Conservation (phyloP, 2,329 filamentous ascomycete genomes). For the Teratosphaeria zuluensis region DNA sequence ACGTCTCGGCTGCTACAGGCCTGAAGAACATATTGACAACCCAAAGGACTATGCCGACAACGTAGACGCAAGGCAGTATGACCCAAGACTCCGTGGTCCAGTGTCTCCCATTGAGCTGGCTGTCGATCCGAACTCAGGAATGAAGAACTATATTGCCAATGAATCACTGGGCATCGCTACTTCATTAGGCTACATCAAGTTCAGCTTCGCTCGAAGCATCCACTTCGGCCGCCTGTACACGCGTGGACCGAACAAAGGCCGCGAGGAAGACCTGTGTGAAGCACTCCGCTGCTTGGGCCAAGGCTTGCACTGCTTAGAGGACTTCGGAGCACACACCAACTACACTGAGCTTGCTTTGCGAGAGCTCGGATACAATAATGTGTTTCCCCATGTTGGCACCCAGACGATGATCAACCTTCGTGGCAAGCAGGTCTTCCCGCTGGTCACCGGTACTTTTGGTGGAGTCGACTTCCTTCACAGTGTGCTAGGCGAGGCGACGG, state of each 20-base stretch:
- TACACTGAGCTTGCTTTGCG: conserved; percentile 44
- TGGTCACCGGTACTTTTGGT: conserved; percentile 47
- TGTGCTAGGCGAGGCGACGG: conserved; percentile 40
- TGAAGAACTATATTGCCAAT: conserved; percentile 99
- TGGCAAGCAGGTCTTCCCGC: conserved; percentile 40
- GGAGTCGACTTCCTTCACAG: conserved; percentile 39
- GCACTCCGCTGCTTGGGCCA: conserved; percentile 43
- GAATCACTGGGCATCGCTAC: conserved; percentile 82
- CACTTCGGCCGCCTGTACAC: conserved; percentile 41
- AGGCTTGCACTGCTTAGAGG: conserved; percentile 44
- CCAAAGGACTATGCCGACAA: conserved; percentile 65
- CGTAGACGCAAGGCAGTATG: conserved; percentile 71
- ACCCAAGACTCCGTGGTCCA: conserved; percentile 70
- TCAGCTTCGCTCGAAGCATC: conserved; percentile 38
- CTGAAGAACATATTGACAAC: conserved; percentile 47
- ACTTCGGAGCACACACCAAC: conserved; percentile 47
- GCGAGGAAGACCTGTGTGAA: conserved; percentile 39
- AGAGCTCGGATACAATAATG: conserved; percentile 41
- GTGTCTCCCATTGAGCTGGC: conserved; percentile 44
- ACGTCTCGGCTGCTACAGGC: conserved; percentile 40
- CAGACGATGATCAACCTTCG: conserved; percentile 36
- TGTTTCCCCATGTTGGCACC: conserved; percentile 44
- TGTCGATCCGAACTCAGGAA: conserved; percentile 55
- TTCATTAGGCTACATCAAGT: conserved; percentile 56
- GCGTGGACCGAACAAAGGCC: conserved; percentile 31